Percentiles rank a stretch among this genome's conserved stretches.
phyloP scores from a whole-genome alignment of 257 asterid species.

The Petunia secreta region DNA sequence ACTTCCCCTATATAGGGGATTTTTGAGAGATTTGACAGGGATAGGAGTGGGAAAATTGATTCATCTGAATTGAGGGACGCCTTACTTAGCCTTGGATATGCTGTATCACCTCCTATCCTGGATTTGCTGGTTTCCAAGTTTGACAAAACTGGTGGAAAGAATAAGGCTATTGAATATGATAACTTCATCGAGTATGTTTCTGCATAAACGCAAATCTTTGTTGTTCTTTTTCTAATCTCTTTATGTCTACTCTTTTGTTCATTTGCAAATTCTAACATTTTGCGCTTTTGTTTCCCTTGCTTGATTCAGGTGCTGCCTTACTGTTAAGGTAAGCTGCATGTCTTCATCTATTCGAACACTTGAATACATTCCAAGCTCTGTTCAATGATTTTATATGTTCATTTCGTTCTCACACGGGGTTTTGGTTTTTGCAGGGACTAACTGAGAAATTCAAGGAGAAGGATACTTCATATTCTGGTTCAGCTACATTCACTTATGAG shows the following conservation, averaged over 20 bases:
- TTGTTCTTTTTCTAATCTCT: background rate
- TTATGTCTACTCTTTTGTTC: slow-evolving; percentile 20
- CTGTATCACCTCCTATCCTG: slow-evolving; percentile 74
- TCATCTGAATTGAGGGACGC: slow-evolving; percentile 79
- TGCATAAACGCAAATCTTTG: background rate
- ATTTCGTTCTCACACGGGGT: background rate
- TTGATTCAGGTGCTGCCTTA: slow-evolving; percentile 88
- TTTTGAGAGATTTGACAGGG: slow-evolving; percentile 93
- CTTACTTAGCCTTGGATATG: slow-evolving; percentile 80
- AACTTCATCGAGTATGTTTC: slow-evolving; percentile 89
- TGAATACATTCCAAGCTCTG: background rate
- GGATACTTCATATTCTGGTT: slow-evolving; percentile 72
- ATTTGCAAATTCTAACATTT: background rate
- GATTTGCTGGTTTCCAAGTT: slow-evolving; percentile 90
- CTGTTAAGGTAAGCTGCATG: slow-evolving; percentile 69
- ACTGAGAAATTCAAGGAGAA: slow-evolving; percentile 98
- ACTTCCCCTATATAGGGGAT: slow-evolving; percentile 47
- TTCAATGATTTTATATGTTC: background rate
- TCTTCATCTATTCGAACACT: background rate
- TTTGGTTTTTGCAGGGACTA: slow-evolving; percentile 61
- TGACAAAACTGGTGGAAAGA: slow-evolving; percentile 83
- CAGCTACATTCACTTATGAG: slow-evolving; percentile 83
- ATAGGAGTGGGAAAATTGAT: slow-evolving; percentile 91
- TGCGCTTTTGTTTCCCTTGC: slow-evolving; percentile 14
- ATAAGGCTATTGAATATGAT: slow-evolving; percentile 88